These are phyloP conservation scores for Blastocystis sp. DNA, from an alignment of 352 stramenopile genomes.

Conservation along the genomic window DNA sequence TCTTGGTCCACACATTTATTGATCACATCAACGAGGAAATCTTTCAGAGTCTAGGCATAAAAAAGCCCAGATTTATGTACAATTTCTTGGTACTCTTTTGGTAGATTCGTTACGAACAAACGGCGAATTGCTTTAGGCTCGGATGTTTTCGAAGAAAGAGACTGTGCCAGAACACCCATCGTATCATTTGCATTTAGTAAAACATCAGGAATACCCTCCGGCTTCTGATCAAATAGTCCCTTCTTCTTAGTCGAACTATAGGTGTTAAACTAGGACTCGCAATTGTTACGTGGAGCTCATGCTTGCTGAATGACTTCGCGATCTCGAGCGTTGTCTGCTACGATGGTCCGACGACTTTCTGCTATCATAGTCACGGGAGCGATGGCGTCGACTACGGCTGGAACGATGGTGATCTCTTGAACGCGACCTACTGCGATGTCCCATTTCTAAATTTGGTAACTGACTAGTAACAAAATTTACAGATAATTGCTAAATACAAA, in stretches of 20 bases:
- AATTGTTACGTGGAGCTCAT: not conserved
- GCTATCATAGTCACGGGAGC: not conserved
- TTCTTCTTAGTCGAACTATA: slow-evolving; percentile 4
- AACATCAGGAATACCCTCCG: slow-evolving; percentile 36
- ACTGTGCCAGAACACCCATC: not conserved
- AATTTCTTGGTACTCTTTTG: slow-evolving; percentile 38
- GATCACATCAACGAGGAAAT: slow-evolving; percentile 47
- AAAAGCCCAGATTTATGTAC: not conserved
- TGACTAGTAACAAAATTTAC: not conserved
- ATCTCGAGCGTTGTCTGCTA: not conserved
- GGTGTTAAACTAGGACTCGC: not conserved
- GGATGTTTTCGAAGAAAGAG: not conserved
- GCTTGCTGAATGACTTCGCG: slow-evolving; percentile 6
- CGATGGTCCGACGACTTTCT: not conserved
- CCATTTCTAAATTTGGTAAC: slow-evolving; percentile 4
- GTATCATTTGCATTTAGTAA: not conserved
- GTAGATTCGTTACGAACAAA: slow-evolving; percentile 49
- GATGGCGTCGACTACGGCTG: not conserved
- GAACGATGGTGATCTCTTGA: not conserved
- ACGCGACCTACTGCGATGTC: not conserved
- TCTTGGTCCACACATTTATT: slow-evolving; percentile 44
- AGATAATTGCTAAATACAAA: not conserved
- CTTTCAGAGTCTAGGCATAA: slow-evolving; percentile 2
- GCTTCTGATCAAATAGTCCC: slow-evolving; percentile 47
- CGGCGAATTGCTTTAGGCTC: slow-evolving; percentile 19